Evolutionary conservation across 2,329 filamentous ascomycete genomes (phyloP), one percentile per base, ranked within the genome.

Genomic region (Trichoderma endophyticum): DNA sequence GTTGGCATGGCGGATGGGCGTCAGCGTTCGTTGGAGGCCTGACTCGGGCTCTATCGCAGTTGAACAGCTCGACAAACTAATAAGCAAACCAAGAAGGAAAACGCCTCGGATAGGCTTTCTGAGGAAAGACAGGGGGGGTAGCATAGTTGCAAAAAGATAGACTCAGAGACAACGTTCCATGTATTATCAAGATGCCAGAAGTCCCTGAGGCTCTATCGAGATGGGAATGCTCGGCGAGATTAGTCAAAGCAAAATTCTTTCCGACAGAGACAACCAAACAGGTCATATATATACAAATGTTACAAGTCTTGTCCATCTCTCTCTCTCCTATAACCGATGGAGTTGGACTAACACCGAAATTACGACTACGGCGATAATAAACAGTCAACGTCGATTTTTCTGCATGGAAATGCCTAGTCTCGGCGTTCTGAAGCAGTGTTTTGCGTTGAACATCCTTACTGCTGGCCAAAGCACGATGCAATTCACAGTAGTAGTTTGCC

Each of bases 1-100:
- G 21, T 73, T 73, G 9, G 64, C 73, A 21, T 71, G 51, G 28
- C 65, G 51, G n/a, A 73, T 14, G 12, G 73, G 73, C 21, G 60
- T 51, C 6, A 74, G 73, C 39, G 65, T 67, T 43, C 15, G 56
- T 18, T 28, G 63, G 24, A 34, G 30, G 7, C 18, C 57, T 65
- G 67, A 64, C 36, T 48, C 61, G n/a, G 15, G 61, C 26, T 66
- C 21, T 28, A 66, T 32, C 26, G 63, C 48, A 2, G 9, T 54
- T 36, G 63, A 56, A 18, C 12, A 36, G 32, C n/a, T 57, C 4
- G 32, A 24, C 21, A 57, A 26, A 21, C 63, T 36, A 36, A 66
- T 26, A 36, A 66, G 48, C 14, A 66, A 21, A 24, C 12, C 62
- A 24, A 65, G 39, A 26, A 54, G 28, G 2, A 54, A 65, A 28